Evolutionary conservation across 495 filamentous ascomycete genomes (phyloP).

Genomic region (Aspergillus affinis): DNA sequence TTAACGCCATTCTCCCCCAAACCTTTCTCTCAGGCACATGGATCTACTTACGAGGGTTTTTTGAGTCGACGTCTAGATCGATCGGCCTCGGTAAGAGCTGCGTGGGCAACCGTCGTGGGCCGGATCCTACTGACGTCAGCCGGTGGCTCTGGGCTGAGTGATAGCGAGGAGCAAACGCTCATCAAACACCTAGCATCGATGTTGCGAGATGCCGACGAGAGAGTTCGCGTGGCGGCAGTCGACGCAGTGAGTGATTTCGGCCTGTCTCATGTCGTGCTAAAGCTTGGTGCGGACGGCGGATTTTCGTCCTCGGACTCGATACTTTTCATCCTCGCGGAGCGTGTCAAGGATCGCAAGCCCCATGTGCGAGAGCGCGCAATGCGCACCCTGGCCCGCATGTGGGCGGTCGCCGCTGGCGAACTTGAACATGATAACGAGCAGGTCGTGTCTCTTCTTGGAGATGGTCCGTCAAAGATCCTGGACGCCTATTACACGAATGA

Average conservation of each 20-base stretch:
- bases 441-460: slow-evolving; percentile 67
- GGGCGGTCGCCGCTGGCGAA: slow-evolving; percentile 87
- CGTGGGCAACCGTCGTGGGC: slow-evolving; percentile 82
- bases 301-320: slow-evolving; percentile 68
- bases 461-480: slow-evolving; percentile 81
- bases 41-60: slow-evolving; percentile 76
- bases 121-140: slow-evolving; percentile 81
- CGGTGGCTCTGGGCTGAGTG: slow-evolving; percentile 78
- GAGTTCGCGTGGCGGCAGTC: slow-evolving; percentile 83
- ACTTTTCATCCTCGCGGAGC: slow-evolving; percentile 77
- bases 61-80: slow-evolving; percentile 83
- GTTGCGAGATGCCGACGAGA: slow-evolving; percentile 86
- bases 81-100: slow-evolving; percentile 70
- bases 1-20: slow-evolving; percentile 77
- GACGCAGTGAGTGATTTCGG: slow-evolving; percentile 74
- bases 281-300: slow-evolving; percentile 72
- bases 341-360: slow-evolving; percentile 82
- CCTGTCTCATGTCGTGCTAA: slow-evolving; percentile 74
- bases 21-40: slow-evolving; percentile 78
- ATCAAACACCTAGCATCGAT: slow-evolving; percentile 73
- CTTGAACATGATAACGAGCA: slow-evolving; percentile 79
- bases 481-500: slow-evolving; percentile 92
- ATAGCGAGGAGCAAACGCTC: slow-evolving; percentile 70
- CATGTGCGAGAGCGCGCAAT: slow-evolving; percentile 82
- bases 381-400: slow-evolving; percentile 77